phyloP scores from a whole-genome alignment of 805 yeast genomes.

The Spathaspora arborariae region DNA sequence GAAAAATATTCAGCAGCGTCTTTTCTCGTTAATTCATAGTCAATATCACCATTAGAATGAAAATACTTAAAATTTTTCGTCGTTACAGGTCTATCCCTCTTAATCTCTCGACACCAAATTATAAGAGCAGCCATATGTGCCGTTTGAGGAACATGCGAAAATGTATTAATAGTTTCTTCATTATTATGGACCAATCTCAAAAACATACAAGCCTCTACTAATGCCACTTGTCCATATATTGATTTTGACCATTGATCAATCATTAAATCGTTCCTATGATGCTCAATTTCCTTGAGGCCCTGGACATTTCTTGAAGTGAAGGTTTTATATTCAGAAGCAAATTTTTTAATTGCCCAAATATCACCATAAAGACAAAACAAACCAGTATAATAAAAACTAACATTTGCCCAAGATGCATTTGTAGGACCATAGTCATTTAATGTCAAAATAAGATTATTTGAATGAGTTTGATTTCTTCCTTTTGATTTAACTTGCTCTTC shows the following conservation, averaged over 20 bases:
- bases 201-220: conserved; percentile 21
- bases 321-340: conserved; percentile 3
- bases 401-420: conserved; percentile 30
- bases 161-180: conserved; percentile 15
- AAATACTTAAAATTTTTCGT: conserved; percentile 4
- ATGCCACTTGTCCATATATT: conserved; percentile 19
- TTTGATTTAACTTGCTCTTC: conserved; percentile 1
- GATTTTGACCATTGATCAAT: conserved; percentile 22
- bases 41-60: conserved; percentile 6
- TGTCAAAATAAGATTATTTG: conserved; percentile 1
- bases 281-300: conserved; percentile 12
- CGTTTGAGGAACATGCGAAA: conserved; percentile 14
- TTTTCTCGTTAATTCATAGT: conserved; percentile 8
- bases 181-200: conserved; percentile 20
- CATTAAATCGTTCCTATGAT: conserved; percentile 10
- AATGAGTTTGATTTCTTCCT: conserved; percentile 9
- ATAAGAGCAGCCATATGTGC: conserved; percentile 7
- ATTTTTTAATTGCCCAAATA: conserved; percentile 12
- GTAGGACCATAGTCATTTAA: conserved; percentile 31
- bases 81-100: background rate
- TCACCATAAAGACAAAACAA: conserved; percentile 23
- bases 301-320: conserved; percentile 4
- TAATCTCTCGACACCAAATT: conserved; percentile 11
- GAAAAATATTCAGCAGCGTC: conserved; percentile 14
- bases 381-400: conserved; percentile 20